A percentile compares a stretch with the other conserved stretches of the same genome.
Conservation (phyloP, 1,284 basidiomycete genomes). For the Cryptococcus amylolentus region DNA sequence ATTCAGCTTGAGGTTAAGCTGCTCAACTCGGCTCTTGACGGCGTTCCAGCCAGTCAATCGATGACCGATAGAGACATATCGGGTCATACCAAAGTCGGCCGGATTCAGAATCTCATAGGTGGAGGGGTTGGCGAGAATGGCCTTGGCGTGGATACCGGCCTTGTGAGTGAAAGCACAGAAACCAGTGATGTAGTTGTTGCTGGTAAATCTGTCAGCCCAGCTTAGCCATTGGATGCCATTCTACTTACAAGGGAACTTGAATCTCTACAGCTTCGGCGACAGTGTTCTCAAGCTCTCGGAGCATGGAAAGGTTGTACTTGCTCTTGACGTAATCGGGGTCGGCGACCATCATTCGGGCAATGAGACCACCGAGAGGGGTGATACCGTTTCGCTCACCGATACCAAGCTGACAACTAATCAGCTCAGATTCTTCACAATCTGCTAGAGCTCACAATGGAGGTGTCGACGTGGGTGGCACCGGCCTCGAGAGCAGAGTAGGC, state of each 20-base stretch:
- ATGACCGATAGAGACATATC: slow-evolving; percentile 98
- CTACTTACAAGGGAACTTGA: slow-evolving; percentile 75
- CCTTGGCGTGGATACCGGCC: slow-evolving; percentile 99
- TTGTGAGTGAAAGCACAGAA: slow-evolving; percentile 99
- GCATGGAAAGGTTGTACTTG: slow-evolving; percentile 98
- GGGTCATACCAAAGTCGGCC: slow-evolving; percentile 94
- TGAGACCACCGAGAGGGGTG: slow-evolving; percentile 93
- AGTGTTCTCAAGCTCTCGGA: slow-evolving; percentile 97
- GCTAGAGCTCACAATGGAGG: slow-evolving; percentile 60
- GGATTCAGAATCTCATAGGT: slow-evolving; percentile 85
- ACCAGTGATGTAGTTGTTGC: slow-evolving; percentile 63
- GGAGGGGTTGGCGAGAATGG: slow-evolving; percentile 98
- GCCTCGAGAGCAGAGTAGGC: slow-evolving; percentile 98
- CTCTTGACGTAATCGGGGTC: slow-evolving; percentile 98
- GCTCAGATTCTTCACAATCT: neutral
- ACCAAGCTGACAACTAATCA: slow-evolving; percentile 63
- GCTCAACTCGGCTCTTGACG: slow-evolving; percentile 98
- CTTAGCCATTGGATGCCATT: neutral
- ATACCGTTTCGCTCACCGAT: slow-evolving; percentile 99
- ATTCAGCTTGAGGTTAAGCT: slow-evolving; percentile 68
- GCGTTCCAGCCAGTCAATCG: slow-evolving; percentile 97
- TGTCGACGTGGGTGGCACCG: slow-evolving; percentile 98
- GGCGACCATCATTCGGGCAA: slow-evolving; percentile 86
- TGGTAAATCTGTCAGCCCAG: slow-evolving; percentile 6
- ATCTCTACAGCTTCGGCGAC: slow-evolving; percentile 99